These are phyloP conservation scores for Begonia peltatifolia DNA, from an alignment of 306 rosid species.

Conservation along the genomic window DNA sequence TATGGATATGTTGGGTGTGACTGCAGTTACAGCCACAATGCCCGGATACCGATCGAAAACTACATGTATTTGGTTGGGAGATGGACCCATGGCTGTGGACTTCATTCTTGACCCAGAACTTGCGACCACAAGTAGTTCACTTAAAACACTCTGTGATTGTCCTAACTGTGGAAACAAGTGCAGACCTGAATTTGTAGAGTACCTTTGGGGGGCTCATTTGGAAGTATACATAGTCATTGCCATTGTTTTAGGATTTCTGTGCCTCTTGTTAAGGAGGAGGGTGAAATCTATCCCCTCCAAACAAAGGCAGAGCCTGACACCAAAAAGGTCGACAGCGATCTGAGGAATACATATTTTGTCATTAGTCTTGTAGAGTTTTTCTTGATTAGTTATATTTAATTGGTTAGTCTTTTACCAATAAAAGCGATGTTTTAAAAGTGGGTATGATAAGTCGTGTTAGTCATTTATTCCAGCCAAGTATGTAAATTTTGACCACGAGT, in stretches of 20 bases:
- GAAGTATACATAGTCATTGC: constrained; percentile 37
- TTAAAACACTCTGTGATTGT: constrained; percentile 36
- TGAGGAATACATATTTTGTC: too few species aligned
- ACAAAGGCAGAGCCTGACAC: constrained; percentile 19
- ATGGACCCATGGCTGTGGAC: constrained; percentile 52
- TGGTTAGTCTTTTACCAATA: too few species aligned
- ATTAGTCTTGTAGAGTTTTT: too few species aligned
- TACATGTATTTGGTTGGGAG: constrained; percentile 61
- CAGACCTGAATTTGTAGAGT: constrained; percentile 20
- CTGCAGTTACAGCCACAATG: constrained; percentile 58
- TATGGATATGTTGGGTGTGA: constrained; percentile 11
- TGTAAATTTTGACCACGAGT: too few species aligned
- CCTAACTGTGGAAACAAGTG: constrained; percentile 22
- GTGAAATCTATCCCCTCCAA: constrained; percentile 23
- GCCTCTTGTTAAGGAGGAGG: constrained; percentile 43
- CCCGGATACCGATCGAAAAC: constrained; percentile 70
- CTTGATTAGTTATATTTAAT: too few species aligned
- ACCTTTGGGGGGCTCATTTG: constrained; percentile 35
- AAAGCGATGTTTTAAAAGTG: too few species aligned
- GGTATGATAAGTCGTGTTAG: too few species aligned
- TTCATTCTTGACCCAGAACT: constrained; percentile 70
- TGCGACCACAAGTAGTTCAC: constrained; percentile 19
- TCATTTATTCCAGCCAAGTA: too few species aligned
- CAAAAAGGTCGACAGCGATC: too few species aligned
- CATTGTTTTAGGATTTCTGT: constrained; percentile 39